Conservation (phyloP, 176 grass and related monocot species). For the Raddia guianensis region DNA sequence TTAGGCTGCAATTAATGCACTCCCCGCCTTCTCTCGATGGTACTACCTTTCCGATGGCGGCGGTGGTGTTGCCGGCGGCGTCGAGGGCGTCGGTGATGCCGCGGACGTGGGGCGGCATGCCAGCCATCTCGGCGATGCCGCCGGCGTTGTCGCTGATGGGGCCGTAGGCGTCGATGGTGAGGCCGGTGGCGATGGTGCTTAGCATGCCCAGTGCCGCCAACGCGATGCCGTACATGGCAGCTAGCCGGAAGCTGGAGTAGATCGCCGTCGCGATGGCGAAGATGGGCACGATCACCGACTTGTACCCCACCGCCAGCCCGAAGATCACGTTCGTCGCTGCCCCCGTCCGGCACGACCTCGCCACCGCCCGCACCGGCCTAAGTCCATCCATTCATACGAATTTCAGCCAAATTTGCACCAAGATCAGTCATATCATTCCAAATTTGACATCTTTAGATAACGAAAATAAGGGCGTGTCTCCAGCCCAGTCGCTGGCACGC, state of each 20-base stretch:
- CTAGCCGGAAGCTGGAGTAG: slow-evolving; percentile 63
- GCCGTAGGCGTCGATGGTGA: slow-evolving; percentile 74
- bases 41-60: slow-evolving; percentile 67
- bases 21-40: too few species aligned
- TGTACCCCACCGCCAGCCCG: slow-evolving; percentile 77
- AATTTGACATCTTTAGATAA: too few species aligned
- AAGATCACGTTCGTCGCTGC: slow-evolving; percentile 89
- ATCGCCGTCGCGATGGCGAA: slow-evolving; percentile 58
- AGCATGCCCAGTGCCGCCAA: slow-evolving; percentile 80
- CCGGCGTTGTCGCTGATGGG: slow-evolving; percentile 90
- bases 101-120: slow-evolving; percentile 49
- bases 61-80: slow-evolving; percentile 83
- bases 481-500: too few species aligned
- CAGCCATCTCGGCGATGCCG: slow-evolving; percentile 85
- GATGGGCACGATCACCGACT: slow-evolving; percentile 76
- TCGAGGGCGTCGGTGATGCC: slow-evolving; percentile 72
- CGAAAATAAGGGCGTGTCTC: too few species aligned
- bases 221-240: slow-evolving; percentile 77
- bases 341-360: slow-evolving; percentile 71
- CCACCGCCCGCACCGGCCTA: slow-evolving; percentile 67
- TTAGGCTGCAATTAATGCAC: too few species aligned
- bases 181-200: slow-evolving; percentile 75
- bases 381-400: not conserved
- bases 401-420: not conserved
- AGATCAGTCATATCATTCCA: not conserved